Conservation (phyloP, 495 filamentous ascomycete genomes). For the Trichodelitschia bisporula region DNA sequence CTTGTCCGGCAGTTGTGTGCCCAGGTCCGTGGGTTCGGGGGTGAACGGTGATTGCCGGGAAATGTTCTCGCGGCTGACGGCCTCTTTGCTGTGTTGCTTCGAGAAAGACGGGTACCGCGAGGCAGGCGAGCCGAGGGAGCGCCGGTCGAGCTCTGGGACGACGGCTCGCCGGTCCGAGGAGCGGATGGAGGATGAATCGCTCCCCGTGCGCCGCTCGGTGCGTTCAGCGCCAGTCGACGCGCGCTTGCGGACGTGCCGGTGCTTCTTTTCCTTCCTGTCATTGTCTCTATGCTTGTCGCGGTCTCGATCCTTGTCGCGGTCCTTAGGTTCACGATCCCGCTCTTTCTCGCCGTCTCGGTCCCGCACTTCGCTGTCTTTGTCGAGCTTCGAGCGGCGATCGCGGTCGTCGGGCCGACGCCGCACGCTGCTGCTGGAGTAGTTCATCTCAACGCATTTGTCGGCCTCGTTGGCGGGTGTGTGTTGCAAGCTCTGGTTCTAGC, state of each 20-base stretch:
- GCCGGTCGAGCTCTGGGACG: slow-evolving; percentile 19
- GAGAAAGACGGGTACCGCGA: slow-evolving; percentile 58
- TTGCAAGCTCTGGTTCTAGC: no score
- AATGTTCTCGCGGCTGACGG: slow-evolving; percentile 26
- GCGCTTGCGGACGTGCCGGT: slow-evolving; percentile 3
- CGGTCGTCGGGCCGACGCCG: no score
- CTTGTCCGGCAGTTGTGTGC: slow-evolving; percentile 8
- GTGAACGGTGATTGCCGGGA: slow-evolving; percentile 34
- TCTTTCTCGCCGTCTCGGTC: slow-evolving; percentile 1
- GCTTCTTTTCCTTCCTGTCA: slow-evolving; percentile 2
- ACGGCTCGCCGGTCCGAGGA: slow-evolving; percentile 8
- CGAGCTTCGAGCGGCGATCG: background rate
- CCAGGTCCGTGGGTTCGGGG: slow-evolving; percentile 56
- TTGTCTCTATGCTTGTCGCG: slow-evolving; percentile 9
- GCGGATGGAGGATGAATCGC: slow-evolving; percentile 4
- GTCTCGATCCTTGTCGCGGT: slow-evolving; percentile 12
- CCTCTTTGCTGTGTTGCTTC: slow-evolving; percentile 74
- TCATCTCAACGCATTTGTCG: no score
- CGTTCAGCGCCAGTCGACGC: slow-evolving; percentile 1
- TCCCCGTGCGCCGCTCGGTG: slow-evolving; percentile 2
- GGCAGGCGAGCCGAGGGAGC: slow-evolving; percentile 10
- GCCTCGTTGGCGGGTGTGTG: no score
- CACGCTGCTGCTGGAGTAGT: no score
- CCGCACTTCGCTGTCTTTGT: background rate
- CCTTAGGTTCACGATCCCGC: slow-evolving; percentile 7